Conservation (phyloP, 176 grass and related monocot species). For the Calamus simplicifolius region DNA sequence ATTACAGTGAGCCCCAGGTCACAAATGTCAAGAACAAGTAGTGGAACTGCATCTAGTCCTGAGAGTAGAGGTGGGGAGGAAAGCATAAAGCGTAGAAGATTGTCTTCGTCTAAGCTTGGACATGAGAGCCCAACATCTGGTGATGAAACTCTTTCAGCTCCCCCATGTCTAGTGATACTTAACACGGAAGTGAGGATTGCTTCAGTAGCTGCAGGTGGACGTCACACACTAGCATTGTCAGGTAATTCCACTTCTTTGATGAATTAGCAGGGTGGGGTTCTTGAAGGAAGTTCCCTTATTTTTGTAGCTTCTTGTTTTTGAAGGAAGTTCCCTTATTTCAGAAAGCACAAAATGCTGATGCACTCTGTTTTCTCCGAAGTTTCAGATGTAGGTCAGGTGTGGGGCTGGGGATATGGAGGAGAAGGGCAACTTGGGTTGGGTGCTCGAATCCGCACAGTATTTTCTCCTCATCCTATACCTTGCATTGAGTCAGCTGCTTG, state of each 20-base stretch:
- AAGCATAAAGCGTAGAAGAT: conserved; percentile 63
- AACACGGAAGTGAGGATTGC: conserved; percentile 66
- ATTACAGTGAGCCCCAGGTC: conserved; percentile 88
- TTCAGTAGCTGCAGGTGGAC: conserved; percentile 88
- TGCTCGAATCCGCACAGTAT: conserved; percentile 78
- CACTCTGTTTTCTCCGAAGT: conserved; percentile 24
- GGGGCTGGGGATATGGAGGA: conserved; percentile 99
- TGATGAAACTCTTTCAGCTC: conserved; percentile 85
- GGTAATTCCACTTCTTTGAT: conserved; percentile 45
- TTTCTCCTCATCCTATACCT: conserved; percentile 81
- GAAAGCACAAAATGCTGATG: conserved; percentile 16
- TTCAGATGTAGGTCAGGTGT: conserved; percentile 96
- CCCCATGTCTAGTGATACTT: conserved; percentile 81
- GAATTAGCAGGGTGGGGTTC: no score
- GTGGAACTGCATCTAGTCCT: conserved; percentile 43
- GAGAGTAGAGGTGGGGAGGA: conserved; percentile 79
- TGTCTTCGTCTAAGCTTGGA: conserved; percentile 76
- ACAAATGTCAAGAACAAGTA: conserved; percentile 57
- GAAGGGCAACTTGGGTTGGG: conserved; percentile 97
- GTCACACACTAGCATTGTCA: conserved; percentile 93
- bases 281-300: no score
- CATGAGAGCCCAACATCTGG: conserved; percentile 73
- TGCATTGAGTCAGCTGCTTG: conserved; percentile 76
- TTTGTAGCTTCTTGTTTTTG: no score
- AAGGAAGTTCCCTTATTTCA: no score